These are phyloP conservation scores for Capsicum baccatum DNA, from an alignment of 257 asterid genomes.

Conservation along the genomic window DNA sequence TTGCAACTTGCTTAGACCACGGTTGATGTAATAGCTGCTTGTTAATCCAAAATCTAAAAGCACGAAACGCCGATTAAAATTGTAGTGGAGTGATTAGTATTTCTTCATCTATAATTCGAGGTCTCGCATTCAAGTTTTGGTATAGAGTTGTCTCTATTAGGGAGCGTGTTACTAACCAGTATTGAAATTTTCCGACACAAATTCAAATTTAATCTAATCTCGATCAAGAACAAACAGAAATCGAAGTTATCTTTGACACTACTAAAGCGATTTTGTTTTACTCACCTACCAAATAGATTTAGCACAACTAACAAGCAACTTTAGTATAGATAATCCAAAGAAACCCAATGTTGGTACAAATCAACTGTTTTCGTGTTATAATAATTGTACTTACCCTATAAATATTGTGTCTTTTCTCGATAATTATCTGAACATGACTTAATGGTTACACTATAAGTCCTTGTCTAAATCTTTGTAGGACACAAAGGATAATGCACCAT, in stretches of 20 bases:
- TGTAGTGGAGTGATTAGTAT: neutral
- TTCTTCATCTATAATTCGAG: fast-evolving
- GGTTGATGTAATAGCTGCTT: neutral
- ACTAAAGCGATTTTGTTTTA: neutral
- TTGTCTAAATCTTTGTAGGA: neutral
- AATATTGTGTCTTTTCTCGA: neutral
- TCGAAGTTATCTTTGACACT: too few species aligned
- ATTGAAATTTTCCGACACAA: neutral
- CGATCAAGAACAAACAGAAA: too few species aligned
- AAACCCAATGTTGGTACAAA: conserved; percentile 9
- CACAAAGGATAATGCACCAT: neutral
- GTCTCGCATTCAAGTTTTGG: neutral
- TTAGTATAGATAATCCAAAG: conserved; percentile 18
- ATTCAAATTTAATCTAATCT: too few species aligned
- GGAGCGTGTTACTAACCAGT: fast-evolving
- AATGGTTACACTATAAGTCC: neutral
- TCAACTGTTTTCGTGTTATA: neutral
- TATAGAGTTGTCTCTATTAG: neutral
- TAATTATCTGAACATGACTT: neutral
- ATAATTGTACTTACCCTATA: neutral
- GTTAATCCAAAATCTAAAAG: neutral
- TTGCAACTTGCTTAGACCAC: conserved; percentile 1
- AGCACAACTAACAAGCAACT: conserved; percentile 4
- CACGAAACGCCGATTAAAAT: neutral
- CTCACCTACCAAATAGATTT: conserved; percentile 26